Percentiles rank a stretch among this genome's conserved stretches.
Conservation (phyloP, 2,329 filamentous ascomycete genomes). For the Diaporthe ilicicola region DNA sequence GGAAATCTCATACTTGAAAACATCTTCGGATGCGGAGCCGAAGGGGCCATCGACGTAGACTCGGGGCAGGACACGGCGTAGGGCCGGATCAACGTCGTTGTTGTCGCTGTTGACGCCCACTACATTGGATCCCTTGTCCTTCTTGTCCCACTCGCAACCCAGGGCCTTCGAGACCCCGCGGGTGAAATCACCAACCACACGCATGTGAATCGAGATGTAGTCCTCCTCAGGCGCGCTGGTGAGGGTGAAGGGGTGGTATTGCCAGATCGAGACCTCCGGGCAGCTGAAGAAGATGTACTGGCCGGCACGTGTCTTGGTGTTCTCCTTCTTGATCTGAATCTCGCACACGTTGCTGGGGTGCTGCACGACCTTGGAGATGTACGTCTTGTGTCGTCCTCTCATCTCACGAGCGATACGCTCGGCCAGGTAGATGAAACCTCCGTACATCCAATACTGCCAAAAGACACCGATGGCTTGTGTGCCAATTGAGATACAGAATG, state of each 20-base stretch:
- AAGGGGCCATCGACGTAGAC: conserved; percentile 88
- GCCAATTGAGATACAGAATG: conserved; percentile 77
- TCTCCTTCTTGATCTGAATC: conserved; percentile 91
- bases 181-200: conserved; percentile 85
- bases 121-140: conserved; percentile 68
- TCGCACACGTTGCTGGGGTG: conserved; percentile 90
- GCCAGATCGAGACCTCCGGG: conserved; percentile 85
- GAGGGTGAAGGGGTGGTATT: conserved; percentile 88
- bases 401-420: conserved; percentile 82
- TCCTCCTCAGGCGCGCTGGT: conserved; percentile 90
- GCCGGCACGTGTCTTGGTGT: conserved; percentile 82
- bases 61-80: conserved; percentile 77
- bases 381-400: conserved; percentile 82
- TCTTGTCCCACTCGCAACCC: conserved; percentile 77
- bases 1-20: conserved; percentile 87
- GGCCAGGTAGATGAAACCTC: conserved; percentile 81
- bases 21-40: conserved; percentile 85
- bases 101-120: conserved; percentile 70
- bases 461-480: conserved; percentile 77
- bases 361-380: conserved; percentile 88
- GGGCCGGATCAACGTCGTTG: conserved; percentile 71
- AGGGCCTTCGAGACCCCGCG: conserved; percentile 73
- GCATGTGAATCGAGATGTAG: conserved; percentile 87
- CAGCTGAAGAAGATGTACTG: conserved; percentile 93
- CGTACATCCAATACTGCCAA: conserved; percentile 89